These are phyloP conservation scores for Amaranthus hypochondriacus DNA, from an alignment of 148 eudicot genomes.

Conservation along the genomic window DNA sequence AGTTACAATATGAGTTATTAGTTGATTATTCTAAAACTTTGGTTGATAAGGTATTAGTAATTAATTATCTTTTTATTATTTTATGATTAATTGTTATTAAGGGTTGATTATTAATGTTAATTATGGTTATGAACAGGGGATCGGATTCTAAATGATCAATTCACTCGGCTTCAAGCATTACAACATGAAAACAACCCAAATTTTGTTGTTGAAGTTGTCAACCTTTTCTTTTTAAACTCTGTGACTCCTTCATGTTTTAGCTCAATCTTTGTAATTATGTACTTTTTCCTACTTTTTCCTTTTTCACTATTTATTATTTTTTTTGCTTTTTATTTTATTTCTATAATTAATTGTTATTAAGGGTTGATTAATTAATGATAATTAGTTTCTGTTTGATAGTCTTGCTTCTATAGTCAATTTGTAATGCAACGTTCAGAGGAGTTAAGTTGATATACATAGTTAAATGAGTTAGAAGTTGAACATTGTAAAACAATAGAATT, in stretches of 20 bases:
- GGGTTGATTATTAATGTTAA: background rate
- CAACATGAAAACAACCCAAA: constrained; percentile 83
- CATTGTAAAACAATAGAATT: too few species aligned
- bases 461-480: too few species aligned
- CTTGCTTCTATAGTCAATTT: too few species aligned
- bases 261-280: constrained; percentile 43
- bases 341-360: too few species aligned
- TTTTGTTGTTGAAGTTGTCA: constrained; percentile 67
- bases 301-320: background rate
- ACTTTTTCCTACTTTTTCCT: background rate
- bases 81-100: background rate
- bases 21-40: constrained; percentile 45
- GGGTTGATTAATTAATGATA: too few species aligned
- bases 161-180: constrained; percentile 50
- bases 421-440: too few species aligned
- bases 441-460: too few species aligned
- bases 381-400: too few species aligned
- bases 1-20: constrained; percentile 39
- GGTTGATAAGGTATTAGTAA: constrained; percentile 42
- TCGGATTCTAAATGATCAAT: constrained; percentile 61
- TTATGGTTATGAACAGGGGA: constrained; percentile 33
- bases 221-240: constrained; percentile 70
- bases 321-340: background rate
- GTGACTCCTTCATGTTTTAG: constrained; percentile 54
- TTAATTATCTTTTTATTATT: background rate